phyloP scores from a whole-genome alignment of 1,284 basidiomycete species.

The Agaricales sp. region DNA sequence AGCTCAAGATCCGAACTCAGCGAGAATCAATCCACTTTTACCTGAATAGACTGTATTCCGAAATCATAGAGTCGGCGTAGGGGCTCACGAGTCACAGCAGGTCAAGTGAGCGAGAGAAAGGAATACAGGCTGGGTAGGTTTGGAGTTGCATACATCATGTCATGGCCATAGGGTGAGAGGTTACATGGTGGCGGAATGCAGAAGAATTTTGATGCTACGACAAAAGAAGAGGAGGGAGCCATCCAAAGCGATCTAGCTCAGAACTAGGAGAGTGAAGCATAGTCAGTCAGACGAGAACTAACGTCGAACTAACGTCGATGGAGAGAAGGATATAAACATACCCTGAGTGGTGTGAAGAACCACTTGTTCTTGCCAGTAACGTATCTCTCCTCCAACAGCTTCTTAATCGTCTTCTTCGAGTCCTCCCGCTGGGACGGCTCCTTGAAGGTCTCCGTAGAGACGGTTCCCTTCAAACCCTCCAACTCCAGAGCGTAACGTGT shows the following conservation, averaged over 20 bases:
- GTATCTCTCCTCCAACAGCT: constrained; percentile 91
- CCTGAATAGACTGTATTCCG: too few species aligned
- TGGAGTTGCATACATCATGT: background rate
- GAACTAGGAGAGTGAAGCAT: background rate
- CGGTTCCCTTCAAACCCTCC: constrained; percentile 82
- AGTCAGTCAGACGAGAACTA: background rate
- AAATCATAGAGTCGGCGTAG: too few species aligned
- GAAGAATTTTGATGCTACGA: constrained; percentile 1
- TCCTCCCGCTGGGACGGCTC: constrained; percentile 89
- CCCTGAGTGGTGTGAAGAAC: constrained; percentile 81
- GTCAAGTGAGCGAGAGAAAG: too few species aligned
- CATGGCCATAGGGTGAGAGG: background rate
- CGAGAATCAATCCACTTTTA: too few species aligned
- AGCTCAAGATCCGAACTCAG: too few species aligned
- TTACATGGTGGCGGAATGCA: background rate
- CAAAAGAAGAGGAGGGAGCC: background rate
- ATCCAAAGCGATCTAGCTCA: background rate
- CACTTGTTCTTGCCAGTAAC: constrained; percentile 87
- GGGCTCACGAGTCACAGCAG: too few species aligned
- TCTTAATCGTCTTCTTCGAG: constrained; percentile 93
- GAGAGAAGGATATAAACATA: constrained; percentile 26
- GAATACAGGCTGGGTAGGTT: too few species aligned
- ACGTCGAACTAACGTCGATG: background rate
- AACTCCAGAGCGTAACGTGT: constrained; percentile 95
- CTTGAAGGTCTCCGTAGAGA: constrained; percentile 85